phyloP scores from a whole-genome alignment of 495 filamentous ascomycete genomes.

The Hyaloscypha bicolor region DNA sequence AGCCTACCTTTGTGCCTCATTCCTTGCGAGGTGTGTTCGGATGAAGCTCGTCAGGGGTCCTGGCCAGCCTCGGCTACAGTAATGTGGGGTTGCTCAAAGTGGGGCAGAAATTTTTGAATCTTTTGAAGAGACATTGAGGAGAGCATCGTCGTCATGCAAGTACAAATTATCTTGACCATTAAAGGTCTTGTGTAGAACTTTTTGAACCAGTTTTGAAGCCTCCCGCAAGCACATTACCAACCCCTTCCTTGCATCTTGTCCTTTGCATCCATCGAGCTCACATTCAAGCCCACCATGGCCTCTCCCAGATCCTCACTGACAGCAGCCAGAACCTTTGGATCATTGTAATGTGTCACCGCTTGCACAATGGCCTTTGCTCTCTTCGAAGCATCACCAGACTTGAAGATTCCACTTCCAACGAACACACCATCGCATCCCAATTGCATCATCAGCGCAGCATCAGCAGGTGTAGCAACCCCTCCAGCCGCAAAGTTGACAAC shows the following conservation, averaged over 20 bases:
- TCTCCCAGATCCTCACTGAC: constrained; percentile 85
- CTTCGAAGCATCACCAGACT: constrained; percentile 84
- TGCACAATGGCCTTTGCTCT: constrained; percentile 93
- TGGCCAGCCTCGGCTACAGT: neutral
- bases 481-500: constrained; percentile 99
- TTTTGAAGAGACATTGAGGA: too few species aligned
- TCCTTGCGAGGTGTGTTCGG: neutral
- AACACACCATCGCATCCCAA: constrained; percentile 97
- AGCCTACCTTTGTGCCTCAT: neutral
- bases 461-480: constrained; percentile 92
- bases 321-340: constrained; percentile 84
- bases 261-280: constrained; percentile 66
- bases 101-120: neutral
- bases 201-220: neutral
- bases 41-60: neutral
- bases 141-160: neutral
- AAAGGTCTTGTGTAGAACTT: neutral
- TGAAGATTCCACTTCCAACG: constrained; percentile 96
- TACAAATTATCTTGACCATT: neutral
- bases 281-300: constrained; percentile 95
- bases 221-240: constrained; percentile 58
- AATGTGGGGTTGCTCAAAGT: constrained; percentile 2
- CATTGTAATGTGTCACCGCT: constrained; percentile 86
- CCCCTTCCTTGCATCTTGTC: constrained; percentile 87
- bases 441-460: constrained; percentile 99